Base-by-base conservation (phyloP, 495 filamentous ascomycete species). In the Parachaetomium inaequale region DNA sequence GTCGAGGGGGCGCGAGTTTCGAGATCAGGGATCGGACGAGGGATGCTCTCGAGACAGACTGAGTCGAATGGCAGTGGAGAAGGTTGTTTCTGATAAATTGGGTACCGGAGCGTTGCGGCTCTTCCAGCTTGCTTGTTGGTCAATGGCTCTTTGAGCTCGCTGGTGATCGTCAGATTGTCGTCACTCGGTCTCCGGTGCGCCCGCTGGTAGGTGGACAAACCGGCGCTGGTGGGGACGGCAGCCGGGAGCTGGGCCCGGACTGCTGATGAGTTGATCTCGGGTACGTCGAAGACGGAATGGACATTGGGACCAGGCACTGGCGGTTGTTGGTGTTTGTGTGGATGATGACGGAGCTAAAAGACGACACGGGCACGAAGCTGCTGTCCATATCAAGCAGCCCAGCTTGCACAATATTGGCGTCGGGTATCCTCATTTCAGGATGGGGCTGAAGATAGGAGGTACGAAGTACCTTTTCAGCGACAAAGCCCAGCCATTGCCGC, bases 361-460 rank as follows among this genome's bases (percentile, higher is more conserved):
- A 23, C 19, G 19, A 17, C 19, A 19, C 8, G 17, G 42, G 42
- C 28, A 29, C 17, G 25, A 28, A 50, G 56, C 56, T 36, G 56
- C 56, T 36, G 42, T 36, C 32, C 56, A 59, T 50, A 59, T 34
- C 43, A 49, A 38, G 28, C 8, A 32, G 15, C 38, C 28, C 23
- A 49, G 43, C 43, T 38, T n/a, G 17, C n/a, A 21, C 56, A 50
- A 49, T 38, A 49, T 50, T 40, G 43, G 56, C 29, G 29, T 50
- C 15, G 56, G 56, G 56, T n/a, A 47, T 59, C 56, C 5, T 56
- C 54, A 56, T 56, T 40, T 59, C 56, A 50, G 43, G 8, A 29
- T 4, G 54, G 42, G 42, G 42, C 26, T 46, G 55, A 26, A 49
- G n/a, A 58, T n/a, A 45, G 5, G 19, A 17, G n/a, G 10, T 32